A percentile compares a stretch with the other conserved stretches of the same genome.
Conservation (phyloP, 2,329 filamentous ascomycete genomes). For the Monilinia laxa region DNA sequence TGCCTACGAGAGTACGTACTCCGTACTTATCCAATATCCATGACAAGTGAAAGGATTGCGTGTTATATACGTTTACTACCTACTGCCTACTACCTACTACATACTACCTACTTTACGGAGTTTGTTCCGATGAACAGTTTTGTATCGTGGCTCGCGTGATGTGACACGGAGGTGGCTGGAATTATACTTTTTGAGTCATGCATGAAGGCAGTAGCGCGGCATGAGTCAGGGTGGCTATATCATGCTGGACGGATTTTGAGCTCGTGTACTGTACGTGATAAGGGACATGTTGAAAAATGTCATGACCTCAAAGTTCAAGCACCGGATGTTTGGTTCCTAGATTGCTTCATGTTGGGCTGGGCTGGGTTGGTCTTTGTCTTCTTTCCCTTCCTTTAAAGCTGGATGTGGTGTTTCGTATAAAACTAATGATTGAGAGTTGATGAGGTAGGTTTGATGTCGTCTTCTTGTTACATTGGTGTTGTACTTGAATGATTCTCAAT, state of each 20-base stretch:
- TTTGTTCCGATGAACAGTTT: not conserved
- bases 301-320: not conserved
- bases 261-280: not conserved
- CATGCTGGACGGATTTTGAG: not conserved
- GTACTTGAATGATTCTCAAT: too few relatives aligned
- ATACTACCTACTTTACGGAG: too few relatives aligned
- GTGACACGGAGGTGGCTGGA: slow-evolving; percentile 1
- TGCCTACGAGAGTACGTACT: too few relatives aligned
- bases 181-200: not conserved
- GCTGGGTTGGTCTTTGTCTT: too few relatives aligned
- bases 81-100: too few relatives aligned
- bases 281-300: not conserved
- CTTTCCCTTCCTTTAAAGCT: not conserved
- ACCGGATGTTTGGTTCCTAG: not conserved
- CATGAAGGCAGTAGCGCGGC: not conserved
- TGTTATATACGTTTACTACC: too few relatives aligned
- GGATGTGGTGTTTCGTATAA: not conserved
- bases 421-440: too few relatives aligned
- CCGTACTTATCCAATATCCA: too few relatives aligned
- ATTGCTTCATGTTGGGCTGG: not conserved
- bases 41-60: too few relatives aligned
- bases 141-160: not conserved
- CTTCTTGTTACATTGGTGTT: too few relatives aligned
- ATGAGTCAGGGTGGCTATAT: slow-evolving; percentile 1
- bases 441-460: too few relatives aligned